Percentiles rank a stretch among this genome's conserved stretches.
Evolutionary conservation across 1,284 basidiomycete species (phyloP).

Genomic region (Papiliotrema nemorosa): DNA sequence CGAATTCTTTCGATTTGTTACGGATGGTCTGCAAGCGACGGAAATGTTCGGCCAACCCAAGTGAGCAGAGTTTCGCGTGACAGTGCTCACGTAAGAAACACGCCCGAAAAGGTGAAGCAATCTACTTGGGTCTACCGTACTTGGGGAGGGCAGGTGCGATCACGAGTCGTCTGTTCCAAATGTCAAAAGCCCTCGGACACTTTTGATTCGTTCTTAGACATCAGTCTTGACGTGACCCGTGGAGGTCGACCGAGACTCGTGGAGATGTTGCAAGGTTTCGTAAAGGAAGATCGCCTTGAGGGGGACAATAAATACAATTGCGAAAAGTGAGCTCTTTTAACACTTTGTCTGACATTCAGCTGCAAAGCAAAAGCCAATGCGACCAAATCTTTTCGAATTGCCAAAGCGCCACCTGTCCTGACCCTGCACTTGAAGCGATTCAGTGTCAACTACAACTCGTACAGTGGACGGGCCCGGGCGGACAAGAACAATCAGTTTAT

Average conservation of each 20-base stretch:
- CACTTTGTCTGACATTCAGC: conserved; percentile 12
- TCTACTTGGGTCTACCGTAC: conserved; percentile 92
- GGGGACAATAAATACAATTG: conserved; percentile 98
- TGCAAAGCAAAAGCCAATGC: conserved; percentile 45
- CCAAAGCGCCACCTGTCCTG: conserved; percentile 82
- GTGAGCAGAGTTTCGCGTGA: conserved; percentile 48
- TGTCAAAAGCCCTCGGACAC: conserved; percentile 92
- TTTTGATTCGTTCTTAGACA: conserved; percentile 89
- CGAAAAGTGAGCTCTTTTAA: conserved; percentile 69
- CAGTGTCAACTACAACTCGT: conserved; percentile 37
- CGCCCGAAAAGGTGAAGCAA: conserved; percentile 73
- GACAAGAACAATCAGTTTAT: conserved; percentile 77
- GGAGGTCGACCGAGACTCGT: conserved; percentile 59
- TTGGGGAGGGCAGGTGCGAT: conserved; percentile 89
- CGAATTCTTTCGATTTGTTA: conserved; percentile 92
- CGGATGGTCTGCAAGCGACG: conserved; percentile 85
- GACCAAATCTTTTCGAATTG: conserved; percentile 58
- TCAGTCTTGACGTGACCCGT: conserved; percentile 77
- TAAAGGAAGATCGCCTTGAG: conserved; percentile 74
- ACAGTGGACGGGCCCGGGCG: conserved; percentile 66
- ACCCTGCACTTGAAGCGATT: conserved; percentile 98
- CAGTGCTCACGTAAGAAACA: conserved; percentile 56
- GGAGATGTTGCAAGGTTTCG: conserved; percentile 78
- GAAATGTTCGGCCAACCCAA: conserved; percentile 69
- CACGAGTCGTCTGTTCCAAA: conserved; percentile 81